phyloP scores from a whole-genome alignment of 768 basidiomycete genomes.

The Mycena capillaripes region DNA sequence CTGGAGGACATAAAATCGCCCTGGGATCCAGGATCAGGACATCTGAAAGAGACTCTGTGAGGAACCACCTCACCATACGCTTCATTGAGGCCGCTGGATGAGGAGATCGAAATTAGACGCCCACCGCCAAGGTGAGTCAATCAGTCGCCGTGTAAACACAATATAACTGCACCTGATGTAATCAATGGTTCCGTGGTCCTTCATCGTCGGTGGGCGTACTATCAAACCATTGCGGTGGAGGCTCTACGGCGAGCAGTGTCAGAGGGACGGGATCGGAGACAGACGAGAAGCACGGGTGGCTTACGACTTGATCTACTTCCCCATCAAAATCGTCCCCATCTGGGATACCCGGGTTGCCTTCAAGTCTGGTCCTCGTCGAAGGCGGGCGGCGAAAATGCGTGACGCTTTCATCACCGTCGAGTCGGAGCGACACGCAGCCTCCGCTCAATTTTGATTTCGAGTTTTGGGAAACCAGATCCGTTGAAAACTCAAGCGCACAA shows the following conservation, averaged over 20 bases:
- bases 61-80: neutral
- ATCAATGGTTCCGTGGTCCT: constrained; percentile 9
- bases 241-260: constrained; percentile 19
- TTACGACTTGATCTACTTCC: neutral
- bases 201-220: constrained; percentile 6
- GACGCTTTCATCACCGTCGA: neutral
- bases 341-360: neutral
- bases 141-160: neutral
- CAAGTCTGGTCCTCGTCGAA: neutral
- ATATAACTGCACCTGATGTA: constrained; percentile 5
- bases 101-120: constrained; percentile 7
- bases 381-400: neutral
- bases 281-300: constrained; percentile 4
- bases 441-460: constrained; percentile 10
- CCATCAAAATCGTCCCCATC: neutral
- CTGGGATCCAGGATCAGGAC: constrained; percentile 7
- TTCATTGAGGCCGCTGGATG: constrained; percentile 27
- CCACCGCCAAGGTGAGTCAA: neutral
- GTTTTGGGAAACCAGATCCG: constrained; percentile 20
- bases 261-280: constrained; percentile 6
- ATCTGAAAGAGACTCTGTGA: neutral
- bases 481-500: neutral
- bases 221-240: constrained; percentile 22
- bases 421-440: neutral
- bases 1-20: constrained; percentile 21